phyloP scores from a whole-genome alignment of 1,284 basidiomycete species.

The Malassezia pachydermatis region DNA sequence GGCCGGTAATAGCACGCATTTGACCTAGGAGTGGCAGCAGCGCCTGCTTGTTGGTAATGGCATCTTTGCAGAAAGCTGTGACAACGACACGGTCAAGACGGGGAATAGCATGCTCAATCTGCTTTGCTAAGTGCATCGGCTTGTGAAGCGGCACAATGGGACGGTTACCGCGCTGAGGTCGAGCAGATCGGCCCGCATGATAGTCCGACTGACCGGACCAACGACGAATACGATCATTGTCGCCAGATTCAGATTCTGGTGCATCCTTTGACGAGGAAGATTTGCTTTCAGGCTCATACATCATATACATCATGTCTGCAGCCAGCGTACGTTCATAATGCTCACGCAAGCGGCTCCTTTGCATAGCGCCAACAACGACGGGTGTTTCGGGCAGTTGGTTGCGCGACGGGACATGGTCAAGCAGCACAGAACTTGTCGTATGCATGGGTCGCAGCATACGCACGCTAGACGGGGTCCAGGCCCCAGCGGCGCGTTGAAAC shows the following conservation, averaged over 20 bases:
- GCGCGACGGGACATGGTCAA: constrained; percentile 20
- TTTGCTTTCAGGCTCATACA: constrained; percentile 55
- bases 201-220: constrained; percentile 73
- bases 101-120: constrained; percentile 49
- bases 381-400: constrained; percentile 27
- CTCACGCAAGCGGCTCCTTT: constrained; percentile 65
- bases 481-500: too few relatives aligned
- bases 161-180: constrained; percentile 58
- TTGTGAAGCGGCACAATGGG: constrained; percentile 29
- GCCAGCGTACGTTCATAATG: constrained; percentile 76
- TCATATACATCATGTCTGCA: constrained; percentile 88
- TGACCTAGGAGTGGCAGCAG: constrained; percentile 79
- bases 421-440: not conserved
- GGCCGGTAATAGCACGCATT: constrained; percentile 74
- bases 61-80: constrained; percentile 46
- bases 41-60: constrained; percentile 62
- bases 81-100: constrained; percentile 67
- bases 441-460: not conserved
- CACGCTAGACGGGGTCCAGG: too few relatives aligned
- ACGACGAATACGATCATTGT: constrained; percentile 51
- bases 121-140: constrained; percentile 17
- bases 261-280: constrained; percentile 17
- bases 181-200: constrained; percentile 61
- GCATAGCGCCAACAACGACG: constrained; percentile 53
- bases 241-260: not conserved